These are phyloP conservation scores for Cordyceps javanica DNA, from an alignment of 2,329 filamentous ascomycete species.

Conservation along the genomic window DNA sequence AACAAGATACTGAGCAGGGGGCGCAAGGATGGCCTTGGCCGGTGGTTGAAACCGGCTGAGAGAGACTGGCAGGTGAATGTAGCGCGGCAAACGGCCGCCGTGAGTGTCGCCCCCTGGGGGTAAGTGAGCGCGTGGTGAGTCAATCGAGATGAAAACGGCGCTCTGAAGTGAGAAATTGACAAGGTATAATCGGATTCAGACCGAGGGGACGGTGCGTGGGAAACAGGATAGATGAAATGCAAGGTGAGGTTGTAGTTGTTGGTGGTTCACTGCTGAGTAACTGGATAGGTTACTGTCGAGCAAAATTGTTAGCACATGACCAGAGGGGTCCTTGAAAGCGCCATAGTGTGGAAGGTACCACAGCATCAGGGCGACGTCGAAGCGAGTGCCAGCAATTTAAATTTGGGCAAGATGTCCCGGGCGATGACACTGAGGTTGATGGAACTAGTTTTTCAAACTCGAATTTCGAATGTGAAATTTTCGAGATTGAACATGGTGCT, in stretches of 20 bases:
- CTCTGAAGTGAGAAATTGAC: background rate
- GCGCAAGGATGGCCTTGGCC: background rate
- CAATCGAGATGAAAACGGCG: background rate
- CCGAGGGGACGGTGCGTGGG: background rate
- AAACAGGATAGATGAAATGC: background rate
- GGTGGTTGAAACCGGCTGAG: background rate
- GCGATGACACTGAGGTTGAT: background rate
- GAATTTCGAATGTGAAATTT: no score
- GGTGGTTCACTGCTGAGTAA: background rate
- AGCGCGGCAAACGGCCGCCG: slow-evolving; percentile 5
- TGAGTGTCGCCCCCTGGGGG: background rate
- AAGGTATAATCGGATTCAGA: background rate
- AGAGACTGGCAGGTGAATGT: slow-evolving; percentile 2
- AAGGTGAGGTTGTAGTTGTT: background rate
- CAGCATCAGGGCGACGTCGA: background rate
- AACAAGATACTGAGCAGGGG: background rate
- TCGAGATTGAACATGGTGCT: no score
- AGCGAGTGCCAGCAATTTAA: background rate
- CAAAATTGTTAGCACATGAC: slow-evolving; percentile 12
- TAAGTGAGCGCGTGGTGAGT: background rate
- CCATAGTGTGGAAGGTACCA: background rate
- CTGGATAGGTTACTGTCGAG: background rate
- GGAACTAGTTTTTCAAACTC: background rate
- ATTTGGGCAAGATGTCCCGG: no score
- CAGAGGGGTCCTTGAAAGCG: background rate